Percentiles rank a stretch among this genome's conserved stretches.
These are phyloP conservation scores for Claviceps sp. DNA, from an alignment of 2,329 filamentous ascomycete genomes.

Conservation along the genomic window DNA sequence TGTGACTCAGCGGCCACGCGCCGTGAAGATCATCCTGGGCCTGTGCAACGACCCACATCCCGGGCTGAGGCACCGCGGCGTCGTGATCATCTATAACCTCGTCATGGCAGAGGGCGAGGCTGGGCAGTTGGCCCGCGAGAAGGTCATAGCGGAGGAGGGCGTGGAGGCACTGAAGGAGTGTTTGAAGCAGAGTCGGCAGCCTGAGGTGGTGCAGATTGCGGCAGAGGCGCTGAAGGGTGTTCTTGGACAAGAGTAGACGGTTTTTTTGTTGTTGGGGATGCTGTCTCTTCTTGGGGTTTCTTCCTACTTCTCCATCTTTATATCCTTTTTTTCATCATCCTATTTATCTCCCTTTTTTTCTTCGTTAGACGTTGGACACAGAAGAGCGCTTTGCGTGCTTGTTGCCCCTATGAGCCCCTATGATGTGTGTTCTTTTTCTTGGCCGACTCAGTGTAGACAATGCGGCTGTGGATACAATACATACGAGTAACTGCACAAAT, in stretches of 20 bases:
- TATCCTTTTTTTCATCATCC: no score
- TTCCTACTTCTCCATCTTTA: neutral
- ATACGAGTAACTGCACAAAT: no score
- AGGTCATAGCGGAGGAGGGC: slow-evolving; percentile 48
- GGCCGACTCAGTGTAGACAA: no score
- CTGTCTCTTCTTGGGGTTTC: neutral
- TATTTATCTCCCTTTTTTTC: no score
- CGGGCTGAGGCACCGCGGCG: slow-evolving; percentile 56
- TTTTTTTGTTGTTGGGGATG: neutral
- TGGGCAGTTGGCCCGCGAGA: slow-evolving; percentile 46
- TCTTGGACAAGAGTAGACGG: slow-evolving; percentile 24
- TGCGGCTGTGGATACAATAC: no score
- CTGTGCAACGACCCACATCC: slow-evolving; percentile 64
- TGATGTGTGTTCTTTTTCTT: no score
- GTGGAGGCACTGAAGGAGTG: slow-evolving; percentile 56
- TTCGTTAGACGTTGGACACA: no score
- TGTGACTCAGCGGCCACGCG: slow-evolving; percentile 57
- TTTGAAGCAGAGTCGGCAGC: slow-evolving; percentile 53
- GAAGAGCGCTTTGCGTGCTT: no score
- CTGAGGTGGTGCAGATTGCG: slow-evolving; percentile 57
- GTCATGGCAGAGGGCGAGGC: slow-evolving; percentile 51
- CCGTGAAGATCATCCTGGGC: slow-evolving; percentile 64
- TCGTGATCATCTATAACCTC: slow-evolving; percentile 64
- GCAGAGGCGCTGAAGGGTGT: slow-evolving; percentile 61
- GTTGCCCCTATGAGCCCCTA: no score